These are phyloP conservation scores for Raphanus sativus DNA, from an alignment of 345 rosid genomes.

Conservation along the genomic window DNA sequence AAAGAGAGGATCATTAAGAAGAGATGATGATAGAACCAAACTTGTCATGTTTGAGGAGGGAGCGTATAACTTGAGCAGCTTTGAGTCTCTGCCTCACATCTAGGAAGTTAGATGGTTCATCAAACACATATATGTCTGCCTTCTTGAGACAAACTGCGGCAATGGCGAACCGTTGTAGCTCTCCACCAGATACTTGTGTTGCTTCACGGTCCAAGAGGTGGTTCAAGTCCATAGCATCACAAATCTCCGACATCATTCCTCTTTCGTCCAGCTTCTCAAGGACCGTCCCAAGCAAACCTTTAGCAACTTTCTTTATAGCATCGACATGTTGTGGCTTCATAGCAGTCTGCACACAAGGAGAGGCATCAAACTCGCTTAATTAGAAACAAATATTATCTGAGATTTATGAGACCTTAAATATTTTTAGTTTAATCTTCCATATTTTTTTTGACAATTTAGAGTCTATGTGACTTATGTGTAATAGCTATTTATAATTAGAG, in stretches of 20 bases:
- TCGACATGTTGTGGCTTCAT: background rate
- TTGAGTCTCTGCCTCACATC: background rate
- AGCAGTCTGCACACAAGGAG: background rate
- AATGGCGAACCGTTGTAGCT: background rate
- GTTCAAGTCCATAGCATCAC: background rate
- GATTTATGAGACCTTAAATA: background rate
- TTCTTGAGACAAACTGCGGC: background rate
- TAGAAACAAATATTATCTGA: background rate
- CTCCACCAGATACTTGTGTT: background rate
- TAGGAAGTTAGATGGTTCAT: background rate
- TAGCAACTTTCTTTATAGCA: background rate
- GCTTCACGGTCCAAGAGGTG: slow-evolving; percentile 1
- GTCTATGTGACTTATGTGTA: background rate
- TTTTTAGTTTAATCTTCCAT: background rate
- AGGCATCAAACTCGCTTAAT: background rate
- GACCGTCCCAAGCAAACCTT: background rate
- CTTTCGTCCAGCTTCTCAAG: background rate
- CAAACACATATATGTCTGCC: background rate
- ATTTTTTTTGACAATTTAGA: background rate
- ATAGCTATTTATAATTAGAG: background rate
- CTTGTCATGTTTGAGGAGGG: background rate
- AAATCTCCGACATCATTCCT: background rate
- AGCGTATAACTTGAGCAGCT: background rate
- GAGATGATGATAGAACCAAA: background rate
- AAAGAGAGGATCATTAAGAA: background rate